Evolutionary conservation across 768 basidiomycete species (phyloP), one percentile per base, ranked within the genome.

Genomic region (Bullera alba): DNA sequence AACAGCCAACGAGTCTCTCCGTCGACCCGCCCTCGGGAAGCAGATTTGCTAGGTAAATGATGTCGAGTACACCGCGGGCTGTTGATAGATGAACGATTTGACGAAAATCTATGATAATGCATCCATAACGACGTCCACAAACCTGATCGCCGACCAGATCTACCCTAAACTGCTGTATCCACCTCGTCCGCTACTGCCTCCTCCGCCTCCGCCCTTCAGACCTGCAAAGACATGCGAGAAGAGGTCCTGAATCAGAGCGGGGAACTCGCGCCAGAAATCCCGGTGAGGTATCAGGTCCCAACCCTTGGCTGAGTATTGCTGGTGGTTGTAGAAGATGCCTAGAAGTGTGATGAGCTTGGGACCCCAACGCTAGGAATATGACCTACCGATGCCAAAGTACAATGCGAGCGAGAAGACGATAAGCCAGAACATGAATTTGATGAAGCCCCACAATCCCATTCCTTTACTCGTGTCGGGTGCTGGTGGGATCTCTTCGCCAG

Each of bases 321-420:
- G 67, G 38, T 69, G 70, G 35, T 74, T 74, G 57, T 74, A 71
- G 42, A 65, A 67, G 46, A 71, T 71, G n/a, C 73, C 73, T 67
- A 51, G 43, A 7, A 30, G 47, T 4, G 46, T 45, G 30, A 61
- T n/a, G 51, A 16, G 2, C 8, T 25, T 35, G 47, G 43, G n/a
- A 39, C 34, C 3, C 42, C 47, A 41, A 14, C 14, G 12, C 10
- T 21, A 36, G 21, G 23, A 22, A 41, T 19, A 26, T 39, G 14
- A 61, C 65, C 48, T 46, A 70, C 69, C 71, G 22, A 72, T 58
- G 4, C 51, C 65, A 51, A 69, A 70, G 35, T 70, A 70, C 6
- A 51, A 34, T 8, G 69, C 41, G 8, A 72, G 47, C 0, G 57
- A 66, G 5, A 65, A 21, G 3, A 72, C 27, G 1, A 17, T 30